Evolutionary conservation across 129 eudicot species (phyloP), one percentile per base, ranked within the genome.

Genomic region (Helichrysum umbraculigerum): DNA sequence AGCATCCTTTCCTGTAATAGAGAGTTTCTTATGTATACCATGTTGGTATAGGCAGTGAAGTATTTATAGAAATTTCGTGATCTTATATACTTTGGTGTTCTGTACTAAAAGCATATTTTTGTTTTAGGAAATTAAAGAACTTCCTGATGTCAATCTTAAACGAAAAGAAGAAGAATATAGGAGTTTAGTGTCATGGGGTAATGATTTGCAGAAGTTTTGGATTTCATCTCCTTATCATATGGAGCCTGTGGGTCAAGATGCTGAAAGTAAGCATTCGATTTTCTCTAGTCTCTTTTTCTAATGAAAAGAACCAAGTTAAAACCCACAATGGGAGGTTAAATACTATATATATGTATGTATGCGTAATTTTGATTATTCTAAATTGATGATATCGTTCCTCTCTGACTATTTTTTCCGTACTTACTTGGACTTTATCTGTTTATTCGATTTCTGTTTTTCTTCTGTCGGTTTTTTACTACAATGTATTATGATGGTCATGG

Each of bases 171-270:
- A 66, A 14, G 25, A 71, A 4, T 73, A 12, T 19, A 20, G 2
- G 70, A 57, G 3, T 39, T 57, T 73, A 58, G 44, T 80, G 44
- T 63, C 70, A 66, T 73, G 70, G 32, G 70, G 79, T 73, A 44
- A 67, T 25, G 28, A 30, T 7, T 42, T 80, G 16, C 65, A 73
- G 2, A 66, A 57, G 79, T 80, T 66, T 57, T 80, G 83, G 83
- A 42, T 6, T n/a, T 73, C 75, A 80, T 80, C 83, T 66, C 70
- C 79, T 57, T 80, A 80, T 80, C 61, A 80, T 73, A 41, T 80
- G 75, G 83, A 10, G 39, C 39, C 64, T 57, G n/a, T 17, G 14
- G 50, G 50, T 79, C 68, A 52, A 63, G 66, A 20, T 72, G 56
- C 61, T 2, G 51, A 67, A 66, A 73, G 79, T 73, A 72, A 73